Evolutionary conservation across 768 basidiomycete genomes (phyloP).

Genomic region (Boletus tylopilopsis): DNA sequence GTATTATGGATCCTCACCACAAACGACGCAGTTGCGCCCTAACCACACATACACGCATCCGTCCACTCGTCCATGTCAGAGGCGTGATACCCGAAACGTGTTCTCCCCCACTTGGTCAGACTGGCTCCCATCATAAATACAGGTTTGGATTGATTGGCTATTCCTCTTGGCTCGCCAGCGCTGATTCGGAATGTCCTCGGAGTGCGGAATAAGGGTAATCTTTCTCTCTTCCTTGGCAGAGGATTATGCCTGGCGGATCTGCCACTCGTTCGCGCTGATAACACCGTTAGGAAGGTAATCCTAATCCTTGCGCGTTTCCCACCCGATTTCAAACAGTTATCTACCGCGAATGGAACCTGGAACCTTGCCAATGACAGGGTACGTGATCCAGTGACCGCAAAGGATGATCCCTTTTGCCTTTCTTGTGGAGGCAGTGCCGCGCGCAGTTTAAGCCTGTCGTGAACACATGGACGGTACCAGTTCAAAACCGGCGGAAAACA

Average conservation of each 20-base stretch:
- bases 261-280: slow-evolving; percentile 15
- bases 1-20: slow-evolving; percentile 2
- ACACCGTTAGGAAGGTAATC: slow-evolving; percentile 17
- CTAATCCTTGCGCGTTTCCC: slow-evolving; percentile 14
- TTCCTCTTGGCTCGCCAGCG: neutral
- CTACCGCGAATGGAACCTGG: slow-evolving; percentile 11
- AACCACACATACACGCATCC: neutral
- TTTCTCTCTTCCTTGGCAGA: neutral
- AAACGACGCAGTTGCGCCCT: slow-evolving; percentile 14
- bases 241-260: slow-evolving; percentile 6
- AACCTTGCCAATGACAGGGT: slow-evolving; percentile 12
- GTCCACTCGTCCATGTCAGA: slow-evolving; percentile 3
- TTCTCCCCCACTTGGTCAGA: slow-evolving; percentile 7
- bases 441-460: neutral
- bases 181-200: slow-evolving; percentile 14
- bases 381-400: slow-evolving; percentile 9
- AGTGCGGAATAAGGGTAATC: slow-evolving; percentile 6
- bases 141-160: slow-evolving; percentile 1
- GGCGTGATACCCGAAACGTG: slow-evolving; percentile 19
- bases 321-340: slow-evolving; percentile 15
- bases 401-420: slow-evolving; percentile 17
- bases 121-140: neutral
- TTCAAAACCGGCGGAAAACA: neutral
- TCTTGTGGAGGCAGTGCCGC: slow-evolving; percentile 20
- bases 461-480: neutral